phyloP scores from a whole-genome alignment of 208 protist species.

The Crithidia fasciculata region DNA sequence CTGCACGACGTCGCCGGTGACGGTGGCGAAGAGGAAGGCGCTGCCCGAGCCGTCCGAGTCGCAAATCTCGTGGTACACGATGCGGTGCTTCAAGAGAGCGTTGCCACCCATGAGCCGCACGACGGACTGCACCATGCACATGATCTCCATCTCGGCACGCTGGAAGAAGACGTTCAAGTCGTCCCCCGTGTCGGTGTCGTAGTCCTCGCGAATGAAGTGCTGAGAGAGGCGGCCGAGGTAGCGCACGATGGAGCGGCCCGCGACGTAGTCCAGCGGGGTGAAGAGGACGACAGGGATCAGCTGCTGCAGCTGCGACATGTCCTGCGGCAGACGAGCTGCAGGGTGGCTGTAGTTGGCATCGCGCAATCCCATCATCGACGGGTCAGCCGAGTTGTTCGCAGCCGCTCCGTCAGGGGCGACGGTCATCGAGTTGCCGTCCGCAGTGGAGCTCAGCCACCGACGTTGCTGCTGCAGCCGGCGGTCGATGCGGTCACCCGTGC shows the following conservation, averaged over 20 bases:
- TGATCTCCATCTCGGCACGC: slow-evolving; percentile 75
- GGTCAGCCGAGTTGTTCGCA: background rate
- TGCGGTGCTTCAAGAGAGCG: slow-evolving; percentile 83
- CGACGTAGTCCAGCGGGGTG: slow-evolving; percentile 84
- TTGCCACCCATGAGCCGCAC: slow-evolving; percentile 86
- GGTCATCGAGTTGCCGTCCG: background rate
- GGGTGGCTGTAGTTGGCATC: slow-evolving; percentile 36
- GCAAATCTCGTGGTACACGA: slow-evolving; percentile 85
- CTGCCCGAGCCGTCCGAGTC: slow-evolving; percentile 80
- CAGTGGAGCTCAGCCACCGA: slow-evolving; percentile 17
- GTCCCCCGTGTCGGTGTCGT: slow-evolving; percentile 48
- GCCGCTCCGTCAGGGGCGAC: background rate
- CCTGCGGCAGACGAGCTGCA: slow-evolving; percentile 40
- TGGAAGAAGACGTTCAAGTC: slow-evolving; percentile 80
- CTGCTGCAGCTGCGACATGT: slow-evolving; percentile 40
- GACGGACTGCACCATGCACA: slow-evolving; percentile 75
- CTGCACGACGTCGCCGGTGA: slow-evolving; percentile 90
- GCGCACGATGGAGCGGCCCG: slow-evolving; percentile 77
- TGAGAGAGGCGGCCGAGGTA: slow-evolving; percentile 90
- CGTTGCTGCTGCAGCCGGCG: slow-evolving; percentile 33
- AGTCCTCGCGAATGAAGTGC: slow-evolving; percentile 91
- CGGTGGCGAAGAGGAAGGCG: slow-evolving; percentile 81
- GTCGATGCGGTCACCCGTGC: slow-evolving; percentile 22
- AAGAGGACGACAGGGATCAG: slow-evolving; percentile 56
- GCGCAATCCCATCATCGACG: slow-evolving; percentile 12